Evolutionary conservation across 2,329 filamentous ascomycete genomes (phyloP).

Genomic region (Coniosporium tulheliwenetii): DNA sequence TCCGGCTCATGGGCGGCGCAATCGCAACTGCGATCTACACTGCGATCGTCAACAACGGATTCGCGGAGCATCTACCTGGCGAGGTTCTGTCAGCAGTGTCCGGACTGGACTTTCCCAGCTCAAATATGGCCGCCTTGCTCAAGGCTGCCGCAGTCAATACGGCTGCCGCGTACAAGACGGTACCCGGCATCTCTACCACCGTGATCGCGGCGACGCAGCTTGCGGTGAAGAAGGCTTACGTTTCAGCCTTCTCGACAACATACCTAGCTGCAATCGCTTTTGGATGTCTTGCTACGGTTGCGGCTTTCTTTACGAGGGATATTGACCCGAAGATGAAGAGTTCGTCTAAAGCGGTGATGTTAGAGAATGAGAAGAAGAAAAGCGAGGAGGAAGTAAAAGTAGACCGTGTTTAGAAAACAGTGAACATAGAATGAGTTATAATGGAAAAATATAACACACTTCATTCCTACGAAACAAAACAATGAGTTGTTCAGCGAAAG

Average conservation of each 20-base stretch:
- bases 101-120: conserved; percentile 5
- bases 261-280: conserved; percentile 22
- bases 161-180: conserved; percentile 15
- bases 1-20: conserved; percentile 21
- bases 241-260: conserved; percentile 18
- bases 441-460: too few species aligned
- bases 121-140: conserved; percentile 7
- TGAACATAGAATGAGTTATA: too few species aligned
- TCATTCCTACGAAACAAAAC: too few species aligned
- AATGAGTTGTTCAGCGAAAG: too few species aligned
- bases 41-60: conserved; percentile 16
- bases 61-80: conserved; percentile 9
- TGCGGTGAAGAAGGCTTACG: conserved; percentile 17
- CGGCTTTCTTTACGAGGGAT: conserved; percentile 15
- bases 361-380: conserved; percentile 9
- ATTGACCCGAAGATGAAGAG: conserved; percentile 17
- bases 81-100: conserved; percentile 8
- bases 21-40: conserved; percentile 24
- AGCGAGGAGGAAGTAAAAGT: not conserved
- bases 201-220: conserved; percentile 11
- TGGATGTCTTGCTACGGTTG: conserved; percentile 15
- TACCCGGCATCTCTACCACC: conserved; percentile 12
- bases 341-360: conserved; percentile 9
- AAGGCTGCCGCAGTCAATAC: conserved; percentile 16
- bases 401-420: too few species aligned